These are phyloP conservation scores for Monosporascus sp. DNA, from an alignment of 2,329 filamentous ascomycete species.

Conservation along the genomic window DNA sequence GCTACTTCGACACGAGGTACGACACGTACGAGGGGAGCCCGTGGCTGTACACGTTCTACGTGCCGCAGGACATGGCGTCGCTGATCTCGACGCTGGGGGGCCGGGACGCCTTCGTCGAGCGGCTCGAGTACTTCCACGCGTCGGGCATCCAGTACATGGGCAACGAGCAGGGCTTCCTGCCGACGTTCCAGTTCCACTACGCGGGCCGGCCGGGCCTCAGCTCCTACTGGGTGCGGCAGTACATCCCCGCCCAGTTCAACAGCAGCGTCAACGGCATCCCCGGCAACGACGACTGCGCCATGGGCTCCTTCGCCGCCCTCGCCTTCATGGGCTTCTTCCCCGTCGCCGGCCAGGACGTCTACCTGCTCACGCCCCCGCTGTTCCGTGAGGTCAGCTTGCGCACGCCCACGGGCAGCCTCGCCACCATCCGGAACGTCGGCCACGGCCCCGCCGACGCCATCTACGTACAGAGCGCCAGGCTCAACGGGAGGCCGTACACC, in stretches of 20 bases:
- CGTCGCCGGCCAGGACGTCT: conserved; percentile 49
- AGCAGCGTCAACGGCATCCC: conserved; percentile 52
- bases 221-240: conserved; percentile 51
- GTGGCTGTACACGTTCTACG: conserved; percentile 70
- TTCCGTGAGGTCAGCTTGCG: conserved; percentile 39
- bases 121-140: conserved; percentile 61
- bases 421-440: conserved; percentile 40
- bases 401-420: conserved; percentile 39
- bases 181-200: conserved; percentile 59
- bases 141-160: conserved; percentile 65
- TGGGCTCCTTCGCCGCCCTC: conserved; percentile 48
- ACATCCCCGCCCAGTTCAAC: conserved; percentile 65
- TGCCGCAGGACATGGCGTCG: conserved; percentile 39
- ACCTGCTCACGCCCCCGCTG: conserved; percentile 45
- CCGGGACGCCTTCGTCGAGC: conserved; percentile 45
- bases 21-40: conserved; percentile 40
- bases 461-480: conserved; percentile 54
- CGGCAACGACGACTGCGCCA: conserved; percentile 52
- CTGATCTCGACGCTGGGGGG: conserved; percentile 49
- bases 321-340: conserved; percentile 50
- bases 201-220: conserved; percentile 56
- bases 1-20: conserved; percentile 40
- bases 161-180: conserved; percentile 52
- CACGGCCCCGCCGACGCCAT: conserved; percentile 34
- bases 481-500: conserved; percentile 52